These are phyloP conservation scores for Mychonastes homosphaera DNA, from an alignment of 139 green algal species.

Conservation along the genomic window DNA sequence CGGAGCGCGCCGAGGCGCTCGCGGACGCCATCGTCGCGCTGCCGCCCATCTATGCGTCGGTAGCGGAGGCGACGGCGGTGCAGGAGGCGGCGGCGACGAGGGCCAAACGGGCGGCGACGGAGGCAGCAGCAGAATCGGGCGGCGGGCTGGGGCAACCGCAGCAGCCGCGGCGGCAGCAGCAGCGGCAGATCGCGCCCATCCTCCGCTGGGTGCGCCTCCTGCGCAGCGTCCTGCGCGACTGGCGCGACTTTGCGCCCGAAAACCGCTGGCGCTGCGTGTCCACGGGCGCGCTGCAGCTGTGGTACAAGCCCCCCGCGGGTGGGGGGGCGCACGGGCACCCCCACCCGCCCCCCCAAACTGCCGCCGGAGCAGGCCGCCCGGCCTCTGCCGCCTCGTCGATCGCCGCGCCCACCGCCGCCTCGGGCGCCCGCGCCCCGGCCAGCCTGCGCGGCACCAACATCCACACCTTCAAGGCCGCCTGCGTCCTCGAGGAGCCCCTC, in stretches of 20 bases:
- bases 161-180: background rate
- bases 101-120: no score
- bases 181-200: no score
- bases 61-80: no score
- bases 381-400: background rate
- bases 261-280: conserved; percentile 10
- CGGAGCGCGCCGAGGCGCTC: no score
- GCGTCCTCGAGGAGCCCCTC: conserved; percentile 12
- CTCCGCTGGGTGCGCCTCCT: background rate
- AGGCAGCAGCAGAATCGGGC: no score
- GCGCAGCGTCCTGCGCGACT: background rate
- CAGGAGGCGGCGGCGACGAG: no score
- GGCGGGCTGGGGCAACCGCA: background rate
- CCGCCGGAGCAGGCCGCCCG: background rate
- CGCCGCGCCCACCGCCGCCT: background rate
- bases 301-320: background rate
- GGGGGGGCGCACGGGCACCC: background rate
- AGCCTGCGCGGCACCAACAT: background rate
- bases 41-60: no score
- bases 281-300: conserved; percentile 4
- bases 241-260: no score
- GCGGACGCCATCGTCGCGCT: no score
- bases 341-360: background rate
- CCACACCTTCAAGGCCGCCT: conserved; percentile 4
- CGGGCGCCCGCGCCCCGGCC: background rate